Percentiles rank a stretch among this genome's conserved stretches.
These are phyloP conservation scores for Starmera amethionina DNA, from an alignment of 805 yeast species.

Conservation along the genomic window DNA sequence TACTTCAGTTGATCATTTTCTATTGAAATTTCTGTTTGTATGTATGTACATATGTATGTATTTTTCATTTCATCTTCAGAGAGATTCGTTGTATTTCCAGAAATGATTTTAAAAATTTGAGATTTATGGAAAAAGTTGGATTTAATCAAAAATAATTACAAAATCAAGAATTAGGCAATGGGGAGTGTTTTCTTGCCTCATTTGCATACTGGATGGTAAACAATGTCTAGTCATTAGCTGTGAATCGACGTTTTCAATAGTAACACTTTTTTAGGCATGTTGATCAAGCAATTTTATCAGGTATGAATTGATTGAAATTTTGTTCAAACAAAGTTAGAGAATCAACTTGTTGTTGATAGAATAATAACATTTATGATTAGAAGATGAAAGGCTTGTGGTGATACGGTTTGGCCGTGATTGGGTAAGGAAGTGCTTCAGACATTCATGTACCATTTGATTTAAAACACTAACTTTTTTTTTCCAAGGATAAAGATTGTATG, in stretches of 20 bases:
- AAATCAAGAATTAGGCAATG: slow-evolving; percentile 31
- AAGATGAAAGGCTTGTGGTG: slow-evolving; percentile 80
- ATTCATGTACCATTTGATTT: no score
- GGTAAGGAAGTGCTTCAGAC: slow-evolving; percentile 4
- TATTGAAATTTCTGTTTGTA: no score
- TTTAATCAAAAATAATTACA: not conserved
- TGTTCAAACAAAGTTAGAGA: not conserved
- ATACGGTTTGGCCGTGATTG: slow-evolving; percentile 80
- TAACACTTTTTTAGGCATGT: slow-evolving; percentile 54
- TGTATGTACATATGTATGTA: no score
- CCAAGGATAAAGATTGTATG: slow-evolving; percentile 63
- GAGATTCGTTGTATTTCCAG: no score
- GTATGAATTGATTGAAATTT: slow-evolving; percentile 2
- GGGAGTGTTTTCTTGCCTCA: slow-evolving; percentile 80
- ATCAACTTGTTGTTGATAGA: not conserved
- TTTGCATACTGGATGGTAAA: slow-evolving; percentile 59
- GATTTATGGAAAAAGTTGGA: no score
- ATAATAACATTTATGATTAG: slow-evolving; percentile 21
- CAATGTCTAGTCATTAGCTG: no score
- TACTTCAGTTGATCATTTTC: no score
- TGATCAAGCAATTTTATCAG: slow-evolving; percentile 88
- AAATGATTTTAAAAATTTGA: not conserved
- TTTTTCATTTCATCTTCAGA: no score
- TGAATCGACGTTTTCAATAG: not conserved
- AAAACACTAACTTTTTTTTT: not conserved